phyloP scores from a whole-genome alignment of 2,329 filamentous ascomycete species.

The Aureobasidium vineae region DNA sequence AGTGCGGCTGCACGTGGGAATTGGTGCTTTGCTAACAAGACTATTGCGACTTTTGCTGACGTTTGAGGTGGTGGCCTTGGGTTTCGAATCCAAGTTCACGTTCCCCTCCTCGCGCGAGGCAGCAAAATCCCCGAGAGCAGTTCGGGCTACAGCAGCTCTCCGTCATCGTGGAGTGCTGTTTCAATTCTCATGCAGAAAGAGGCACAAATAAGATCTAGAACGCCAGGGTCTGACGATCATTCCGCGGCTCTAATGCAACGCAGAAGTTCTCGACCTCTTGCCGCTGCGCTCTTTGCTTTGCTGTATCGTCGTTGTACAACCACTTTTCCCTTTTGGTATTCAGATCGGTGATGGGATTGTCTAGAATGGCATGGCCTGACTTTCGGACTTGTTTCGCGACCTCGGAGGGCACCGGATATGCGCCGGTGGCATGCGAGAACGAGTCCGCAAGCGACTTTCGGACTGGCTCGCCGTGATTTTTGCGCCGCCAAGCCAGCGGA shows the following conservation, averaged over 20 bases:
- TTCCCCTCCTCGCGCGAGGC: neutral
- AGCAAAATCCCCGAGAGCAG: neutral
- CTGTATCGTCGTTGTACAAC: neutral
- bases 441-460: neutral
- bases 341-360: neutral
- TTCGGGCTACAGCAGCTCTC: too few species aligned
- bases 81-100: neutral
- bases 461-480: neutral
- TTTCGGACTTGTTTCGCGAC: neutral
- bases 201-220: neutral
- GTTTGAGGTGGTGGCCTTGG: neutral
- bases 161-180: neutral
- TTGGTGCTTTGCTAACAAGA: neutral
- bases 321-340: neutral
- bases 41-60: neutral
- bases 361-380: neutral
- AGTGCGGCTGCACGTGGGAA: neutral
- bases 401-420: neutral
- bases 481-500: neutral
- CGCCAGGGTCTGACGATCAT: neutral
- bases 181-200: neutral
- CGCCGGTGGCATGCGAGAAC: neutral
- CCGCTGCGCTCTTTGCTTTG: neutral
- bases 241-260: neutral
- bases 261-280: neutral